Conservation (phyloP, 192 early-diverging fungal species). For the Lobulomyces angularis region DNA sequence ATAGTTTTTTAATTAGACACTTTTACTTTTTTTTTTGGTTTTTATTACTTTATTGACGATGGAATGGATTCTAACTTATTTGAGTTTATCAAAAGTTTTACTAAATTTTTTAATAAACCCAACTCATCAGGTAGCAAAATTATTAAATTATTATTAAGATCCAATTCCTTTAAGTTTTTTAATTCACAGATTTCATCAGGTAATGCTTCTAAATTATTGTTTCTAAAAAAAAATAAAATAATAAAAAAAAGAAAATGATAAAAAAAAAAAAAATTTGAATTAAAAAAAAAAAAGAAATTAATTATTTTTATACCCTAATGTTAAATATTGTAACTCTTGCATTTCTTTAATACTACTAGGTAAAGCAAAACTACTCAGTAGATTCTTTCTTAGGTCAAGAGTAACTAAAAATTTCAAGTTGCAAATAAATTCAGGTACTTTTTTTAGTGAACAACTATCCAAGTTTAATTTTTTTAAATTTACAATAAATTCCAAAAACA, state of each 20-base stretch:
- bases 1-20: too few relatives aligned
- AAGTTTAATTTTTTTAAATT: slow-evolving; percentile 11
- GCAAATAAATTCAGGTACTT: slow-evolving; percentile 25
- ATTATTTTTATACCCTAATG: slow-evolving; percentile 12
- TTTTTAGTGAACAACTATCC: slow-evolving; percentile 22
- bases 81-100: slow-evolving; percentile 22
- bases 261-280: slow-evolving; percentile 1
- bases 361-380: slow-evolving; percentile 21
- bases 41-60: slow-evolving; percentile 21
- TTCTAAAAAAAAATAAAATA: slow-evolving; percentile 15
- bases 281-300: slow-evolving; percentile 3
- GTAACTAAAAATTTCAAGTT: slow-evolving; percentile 14
- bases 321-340: slow-evolving; percentile 15
- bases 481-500: slow-evolving; percentile 10
- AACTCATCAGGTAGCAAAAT: slow-evolving; percentile 27
- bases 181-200: slow-evolving; percentile 35
- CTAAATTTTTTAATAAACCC: slow-evolving; percentile 19
- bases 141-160: slow-evolving; percentile 25
- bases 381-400: slow-evolving; percentile 32
- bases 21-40: not conserved
- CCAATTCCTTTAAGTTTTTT: slow-evolving; percentile 19
- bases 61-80: slow-evolving; percentile 32
- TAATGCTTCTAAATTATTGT: slow-evolving; percentile 27
- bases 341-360: slow-evolving; percentile 20
- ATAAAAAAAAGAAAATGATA: too few relatives aligned